phyloP scores from a whole-genome alignment of 2,329 filamentous ascomycete species.

The Exophiala spinifera region DNA sequence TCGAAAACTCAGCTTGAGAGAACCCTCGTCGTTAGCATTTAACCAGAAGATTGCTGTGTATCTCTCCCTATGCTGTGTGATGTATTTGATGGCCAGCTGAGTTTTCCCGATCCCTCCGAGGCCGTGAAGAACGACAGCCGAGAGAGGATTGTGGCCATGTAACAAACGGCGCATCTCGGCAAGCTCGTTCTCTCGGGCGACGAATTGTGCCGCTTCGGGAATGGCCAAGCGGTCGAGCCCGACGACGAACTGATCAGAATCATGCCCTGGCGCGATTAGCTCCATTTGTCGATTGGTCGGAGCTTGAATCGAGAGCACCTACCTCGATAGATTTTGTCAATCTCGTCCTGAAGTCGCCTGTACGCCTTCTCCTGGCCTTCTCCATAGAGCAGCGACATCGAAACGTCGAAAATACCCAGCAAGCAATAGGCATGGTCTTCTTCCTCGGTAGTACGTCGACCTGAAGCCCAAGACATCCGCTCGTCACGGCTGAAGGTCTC shows the following conservation, averaged over 20 bases:
- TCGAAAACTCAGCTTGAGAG: constrained; percentile 35
- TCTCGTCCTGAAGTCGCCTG: constrained; percentile 14
- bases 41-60: constrained; percentile 46
- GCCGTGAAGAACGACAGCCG: neutral
- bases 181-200: constrained; percentile 27
- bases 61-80: constrained; percentile 33
- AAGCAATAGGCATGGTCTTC: constrained; percentile 35
- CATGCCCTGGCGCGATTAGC: constrained; percentile 8
- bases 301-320: neutral
- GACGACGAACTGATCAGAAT: constrained; percentile 17
- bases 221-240: constrained; percentile 18
- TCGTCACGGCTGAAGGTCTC: constrained; percentile 19
- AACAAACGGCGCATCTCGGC: constrained; percentile 25
- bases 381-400: constrained; percentile 34
- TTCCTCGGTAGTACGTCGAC: constrained; percentile 23
- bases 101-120: constrained; percentile 45
- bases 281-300: neutral
- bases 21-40: constrained; percentile 38
- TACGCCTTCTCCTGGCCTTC: constrained; percentile 27
- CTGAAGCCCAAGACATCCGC: constrained; percentile 26
- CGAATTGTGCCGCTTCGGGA: constrained; percentile 23
- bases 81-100: constrained; percentile 40
- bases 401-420: constrained; percentile 31
- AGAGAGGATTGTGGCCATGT: constrained; percentile 3
- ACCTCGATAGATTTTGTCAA: constrained; percentile 13